Evolutionary conservation across 352 stramenopile genomes (phyloP), one percentile per base, ranked within the genome.

Genomic region (Globisporangium barbulae): DNA sequence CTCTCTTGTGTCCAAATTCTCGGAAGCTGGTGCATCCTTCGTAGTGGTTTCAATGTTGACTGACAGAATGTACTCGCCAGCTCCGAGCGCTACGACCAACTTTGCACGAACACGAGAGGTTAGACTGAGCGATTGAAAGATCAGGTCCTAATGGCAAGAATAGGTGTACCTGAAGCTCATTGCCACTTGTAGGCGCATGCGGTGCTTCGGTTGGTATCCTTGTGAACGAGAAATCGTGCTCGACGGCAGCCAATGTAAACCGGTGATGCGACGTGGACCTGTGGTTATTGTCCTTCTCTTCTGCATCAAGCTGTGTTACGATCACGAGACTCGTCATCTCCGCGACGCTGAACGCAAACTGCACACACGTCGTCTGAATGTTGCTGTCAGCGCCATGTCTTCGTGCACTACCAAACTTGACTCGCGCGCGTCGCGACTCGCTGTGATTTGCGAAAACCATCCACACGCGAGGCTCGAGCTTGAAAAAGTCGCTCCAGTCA

Each of bases 1-100:
- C 15, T 30, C n/a, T 8, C 25, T 22, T 44, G 50, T 19, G 19
- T 42, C 8, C 30, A 42, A 3, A 15, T 54, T 1, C 22, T 54
- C 21, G 30, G 28, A 42, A n/a, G 5, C 21, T 17, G 19, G 17
- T 17, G 30, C 7, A 17, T 33, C 12, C 19, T 30, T 22, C 25
- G 25, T 28, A 28, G 25, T 28, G 39, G 65, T 41, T 30, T 61
- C 50, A 12, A 58, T 41, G 49, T 59, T 45, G 35, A 81, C 41
- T 50, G 60, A 67, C 25, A 82, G 61, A 44, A 85, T 60, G 64
- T 83, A 85, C 50, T 85, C 76, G 0, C 76, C 76, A 10, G 74
- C 59, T 31, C 61, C 61, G 25, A 85, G 63, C 0, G 70, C 72
- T 28, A 49, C 30, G n/a, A 74, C 65, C n/a, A 69, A 45, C 66